Conservation (phyloP, 306 rosid genomes). For the Trichosanthes truncata region DNA sequence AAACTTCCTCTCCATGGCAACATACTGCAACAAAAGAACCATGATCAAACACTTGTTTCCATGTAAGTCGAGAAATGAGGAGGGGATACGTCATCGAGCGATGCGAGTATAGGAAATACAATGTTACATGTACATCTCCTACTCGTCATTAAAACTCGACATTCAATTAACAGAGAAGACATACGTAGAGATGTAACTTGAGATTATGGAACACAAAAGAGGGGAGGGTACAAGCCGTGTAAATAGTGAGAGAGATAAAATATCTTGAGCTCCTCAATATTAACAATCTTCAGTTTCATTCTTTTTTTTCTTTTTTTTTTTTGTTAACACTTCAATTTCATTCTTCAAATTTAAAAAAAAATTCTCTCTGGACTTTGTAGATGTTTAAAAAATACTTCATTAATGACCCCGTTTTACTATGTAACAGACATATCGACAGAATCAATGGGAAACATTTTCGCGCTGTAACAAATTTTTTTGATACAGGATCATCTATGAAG, state of each 20-base stretch:
- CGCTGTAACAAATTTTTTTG: background rate
- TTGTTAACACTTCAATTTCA: too few relatives aligned
- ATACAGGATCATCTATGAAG: background rate
- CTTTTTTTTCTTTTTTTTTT: background rate
- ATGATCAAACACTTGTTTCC: slow-evolving; percentile 14
- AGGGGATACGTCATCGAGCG: background rate
- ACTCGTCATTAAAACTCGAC: background rate
- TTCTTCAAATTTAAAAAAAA: background rate
- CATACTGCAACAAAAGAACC: slow-evolving; percentile 29
- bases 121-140: background rate
- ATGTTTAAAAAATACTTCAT: background rate
- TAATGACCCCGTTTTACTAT: background rate
- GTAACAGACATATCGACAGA: background rate
- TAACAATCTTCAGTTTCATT: background rate
- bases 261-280: background rate
- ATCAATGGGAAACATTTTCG: background rate
- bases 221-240: background rate
- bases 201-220: background rate
- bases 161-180: background rate
- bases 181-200: background rate
- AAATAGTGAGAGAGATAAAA: background rate
- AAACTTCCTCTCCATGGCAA: slow-evolving; percentile 63
- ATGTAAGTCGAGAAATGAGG: background rate
- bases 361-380: background rate
- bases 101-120: background rate